Evolutionary conservation across 306 rosid species (phyloP).

Genomic region (Betula pendula): DNA sequence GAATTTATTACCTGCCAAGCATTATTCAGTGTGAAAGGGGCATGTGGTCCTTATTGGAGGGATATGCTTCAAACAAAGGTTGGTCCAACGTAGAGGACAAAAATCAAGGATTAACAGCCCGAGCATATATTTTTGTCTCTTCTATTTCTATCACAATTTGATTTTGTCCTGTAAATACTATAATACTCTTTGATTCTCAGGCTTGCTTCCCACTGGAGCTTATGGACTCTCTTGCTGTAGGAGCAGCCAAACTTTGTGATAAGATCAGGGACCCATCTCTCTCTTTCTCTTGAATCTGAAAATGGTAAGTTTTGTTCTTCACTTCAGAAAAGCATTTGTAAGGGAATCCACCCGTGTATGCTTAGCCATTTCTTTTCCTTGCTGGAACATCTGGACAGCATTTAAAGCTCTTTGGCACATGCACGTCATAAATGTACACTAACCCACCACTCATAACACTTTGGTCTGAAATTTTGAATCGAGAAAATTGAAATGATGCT

Average conservation of each 20-base stretch:
- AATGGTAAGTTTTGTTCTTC: slow-evolving; percentile 21
- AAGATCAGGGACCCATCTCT: slow-evolving; percentile 30
- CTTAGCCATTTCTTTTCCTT: slow-evolving; percentile 27
- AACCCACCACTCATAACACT: slow-evolving; percentile 26
- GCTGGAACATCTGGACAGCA: slow-evolving; percentile 38
- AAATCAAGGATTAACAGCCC: slow-evolving; percentile 13
- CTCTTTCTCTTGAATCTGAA: not conserved
- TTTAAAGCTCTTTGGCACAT: slow-evolving; percentile 59
- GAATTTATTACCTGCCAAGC: not conserved
- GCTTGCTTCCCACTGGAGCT: slow-evolving; percentile 23
- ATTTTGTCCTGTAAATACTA: slow-evolving; percentile 21
- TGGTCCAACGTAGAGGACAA: slow-evolving; percentile 34
- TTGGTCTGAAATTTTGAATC: slow-evolving; percentile 25
- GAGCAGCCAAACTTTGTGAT: slow-evolving; percentile 32
- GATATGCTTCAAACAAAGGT: slow-evolving; percentile 21
- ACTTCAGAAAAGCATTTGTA: slow-evolving; percentile 24
- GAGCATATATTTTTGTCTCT: slow-evolving; percentile 25
- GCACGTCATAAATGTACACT: slow-evolving; percentile 58
- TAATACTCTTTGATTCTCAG: slow-evolving; percentile 18
- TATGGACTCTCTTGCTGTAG: slow-evolving; percentile 24
- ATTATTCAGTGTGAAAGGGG: slow-evolving; percentile 3
- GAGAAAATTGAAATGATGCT: slow-evolving; percentile 32
- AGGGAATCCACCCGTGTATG: slow-evolving; percentile 24
- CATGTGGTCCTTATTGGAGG: slow-evolving; percentile 40
- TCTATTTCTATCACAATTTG: not conserved